A percentile compares a stretch with the other conserved stretches of the same genome.
Evolutionary conservation across 2,329 filamentous ascomycete species (phyloP).

Genomic region (Paecilomyces dactylethromorphus): DNA sequence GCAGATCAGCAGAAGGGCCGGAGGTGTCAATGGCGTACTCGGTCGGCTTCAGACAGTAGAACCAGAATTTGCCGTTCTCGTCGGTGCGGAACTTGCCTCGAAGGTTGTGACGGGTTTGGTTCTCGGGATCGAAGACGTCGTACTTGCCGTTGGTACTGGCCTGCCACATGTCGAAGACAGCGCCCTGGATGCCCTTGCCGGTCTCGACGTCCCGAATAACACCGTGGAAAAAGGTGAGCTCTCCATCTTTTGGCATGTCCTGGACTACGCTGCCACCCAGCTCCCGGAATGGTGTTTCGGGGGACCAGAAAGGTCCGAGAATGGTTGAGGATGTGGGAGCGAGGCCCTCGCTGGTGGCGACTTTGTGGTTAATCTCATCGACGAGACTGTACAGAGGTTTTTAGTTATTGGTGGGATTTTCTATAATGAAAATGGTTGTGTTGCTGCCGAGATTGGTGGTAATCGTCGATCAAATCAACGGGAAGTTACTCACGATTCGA

Average conservation of each 20-base stretch:
- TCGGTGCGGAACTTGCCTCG: slow-evolving; percentile 69
- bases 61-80: slow-evolving; percentile 62
- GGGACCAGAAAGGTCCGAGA: slow-evolving; percentile 72
- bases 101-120: slow-evolving; percentile 66
- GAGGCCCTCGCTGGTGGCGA: slow-evolving; percentile 54
- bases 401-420: not conserved
- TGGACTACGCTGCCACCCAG: slow-evolving; percentile 62
- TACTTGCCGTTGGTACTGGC: slow-evolving; percentile 69
- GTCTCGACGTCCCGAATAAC: slow-evolving; percentile 59
- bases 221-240: slow-evolving; percentile 63
- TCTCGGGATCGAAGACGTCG: slow-evolving; percentile 67
- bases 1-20: slow-evolving; percentile 46
- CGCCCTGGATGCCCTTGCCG: slow-evolving; percentile 58
- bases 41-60: slow-evolving; percentile 70
- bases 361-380: slow-evolving; percentile 70
- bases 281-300: slow-evolving; percentile 65
- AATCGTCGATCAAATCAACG: not conserved
- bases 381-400: slow-evolving; percentile 45
- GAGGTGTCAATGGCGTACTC: slow-evolving; percentile 63
- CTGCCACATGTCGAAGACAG: slow-evolving; percentile 74
- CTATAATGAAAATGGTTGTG: not conserved
- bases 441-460: too few relatives aligned
- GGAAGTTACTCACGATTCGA: slow-evolving; percentile 50
- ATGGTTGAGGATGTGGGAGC: slow-evolving; percentile 69
- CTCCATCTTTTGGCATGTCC: slow-evolving; percentile 50